Evolutionary conservation across 345 rosid genomes (phyloP), one percentile per base, ranked within the genome.

Genomic region (Syzygium jambos): DNA sequence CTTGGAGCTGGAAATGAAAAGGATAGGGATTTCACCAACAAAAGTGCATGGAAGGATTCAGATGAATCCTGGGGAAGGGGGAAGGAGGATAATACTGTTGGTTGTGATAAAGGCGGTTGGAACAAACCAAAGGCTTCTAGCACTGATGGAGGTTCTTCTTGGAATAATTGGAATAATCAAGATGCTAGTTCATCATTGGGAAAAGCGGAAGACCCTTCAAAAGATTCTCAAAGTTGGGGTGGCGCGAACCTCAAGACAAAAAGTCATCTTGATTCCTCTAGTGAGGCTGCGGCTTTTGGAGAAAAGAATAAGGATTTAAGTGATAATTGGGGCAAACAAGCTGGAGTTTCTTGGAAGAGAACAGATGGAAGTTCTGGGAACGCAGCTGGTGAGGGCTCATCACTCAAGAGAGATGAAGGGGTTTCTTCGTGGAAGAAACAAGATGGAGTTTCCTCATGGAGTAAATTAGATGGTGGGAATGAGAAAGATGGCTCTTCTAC

Each of bases 51-150:
- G 29, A 85, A 82, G 78, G 80, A 86, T 84, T 82, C 41, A 85
- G 46, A 14, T 29, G 91, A 68, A 55, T 85, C 89, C 29, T 89
- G 89, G 91, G 91, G 88, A 21, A 89, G 86, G 82, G 86, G 85
- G 51, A 90, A 90, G 85, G 46, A 84, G 55, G 55, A 84, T 80
- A 59, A 78, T 77, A 53, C 77, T 7, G 38, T 46, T 86, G 83
- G 61, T 43, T 34, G 57, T 51, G 54, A 80, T 30, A 23, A 55
- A 30, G 51, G 38, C 6, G 11, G 46, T 77, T 83, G 90, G 93
- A 89, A 87, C 46, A 90, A 93, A 52, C 52, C 86, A 56, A 73
- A 86, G 88, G 43, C 54, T 85, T 73, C 27, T 46, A 84, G 85
- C 84, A 85, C 78, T 41, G 87, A 83, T 86, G 89, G 87, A 29